Base-by-base conservation (phyloP, 2,329 filamentous ascomycete genomes). In the Chaetomiaceae sp. region DNA sequence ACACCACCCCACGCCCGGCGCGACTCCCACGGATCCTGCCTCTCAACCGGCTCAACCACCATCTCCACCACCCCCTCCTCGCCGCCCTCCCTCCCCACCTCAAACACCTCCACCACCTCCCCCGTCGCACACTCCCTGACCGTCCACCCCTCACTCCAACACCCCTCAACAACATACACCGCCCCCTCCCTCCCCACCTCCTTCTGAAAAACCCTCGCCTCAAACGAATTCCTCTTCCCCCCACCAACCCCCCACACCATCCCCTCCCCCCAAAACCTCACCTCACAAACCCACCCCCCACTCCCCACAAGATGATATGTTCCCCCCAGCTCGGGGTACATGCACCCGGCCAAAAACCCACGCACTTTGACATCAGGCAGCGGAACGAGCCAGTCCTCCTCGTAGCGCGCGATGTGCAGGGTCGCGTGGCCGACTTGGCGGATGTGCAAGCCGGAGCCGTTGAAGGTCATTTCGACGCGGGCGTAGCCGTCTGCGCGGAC, bases 1-100 rank as follows among this genome's bases (percentile, higher is more conserved):
- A 96, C 89, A 55, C 85, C 85, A 27, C 74, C 73, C 90, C 90
- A 96, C 1, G 90, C 90, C 34, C 82, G 78, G 10, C 89, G 78
- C 8, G 86, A 87, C 71, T 96, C 90, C 62, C 89, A 83, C 2
- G 86, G 78, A 57, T 92, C 87, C 69, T 95, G 89, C 53, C 85
- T 67, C 34, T 86, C 82, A 7, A 87, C 61, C 0, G 84, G 78
- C 3, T 58, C 61, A 1, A 72, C 58, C 3, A 65, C 64, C 25
- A 74, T 63, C 6, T 64, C 60, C 10, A 62, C 64, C 0, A 67
- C 62, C 17, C 48, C 52, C 50, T 69, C 66, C 50, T 63, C 63
- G 13, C 58, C 47, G 8, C 62, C 66, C 40, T 72, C 68, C n/a
- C n/a, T n/a, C n/a, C n/a, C n/a, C 16, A 71, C 64, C 2, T 62